phyloP scores from a whole-genome alignment of 2,329 filamentous ascomycete genomes.

The Claviceps fusiformis region DNA sequence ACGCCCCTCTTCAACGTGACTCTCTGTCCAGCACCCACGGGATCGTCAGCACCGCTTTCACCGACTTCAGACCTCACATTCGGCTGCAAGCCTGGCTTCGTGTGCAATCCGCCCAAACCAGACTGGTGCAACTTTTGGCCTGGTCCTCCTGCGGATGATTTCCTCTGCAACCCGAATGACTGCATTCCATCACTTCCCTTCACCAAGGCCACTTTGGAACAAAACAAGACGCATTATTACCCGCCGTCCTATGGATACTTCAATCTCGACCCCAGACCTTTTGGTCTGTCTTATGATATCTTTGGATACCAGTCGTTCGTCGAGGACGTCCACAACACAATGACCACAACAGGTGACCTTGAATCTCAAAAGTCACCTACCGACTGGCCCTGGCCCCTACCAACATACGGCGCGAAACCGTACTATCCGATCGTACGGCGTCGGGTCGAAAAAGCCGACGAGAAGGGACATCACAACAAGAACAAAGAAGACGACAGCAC shows the following conservation, averaged over 20 bases:
- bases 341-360: conserved; percentile 42
- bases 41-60: conserved; percentile 18
- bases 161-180: conserved; percentile 29
- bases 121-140: conserved; percentile 37
- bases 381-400: conserved; percentile 13
- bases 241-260: conserved; percentile 42
- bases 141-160: conserved; percentile 30
- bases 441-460: not conserved
- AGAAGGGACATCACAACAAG: conserved; percentile 8
- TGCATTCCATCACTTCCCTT: conserved; percentile 30
- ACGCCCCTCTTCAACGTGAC: conserved; percentile 19
- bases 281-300: conserved; percentile 50
- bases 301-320: conserved; percentile 33
- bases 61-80: conserved; percentile 31
- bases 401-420: not conserved
- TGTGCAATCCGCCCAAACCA: conserved; percentile 40
- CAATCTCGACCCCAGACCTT: conserved; percentile 46
- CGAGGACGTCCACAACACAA: conserved; percentile 23
- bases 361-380: conserved; percentile 35
- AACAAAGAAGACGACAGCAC: conserved; percentile 27
- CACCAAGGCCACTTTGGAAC: conserved; percentile 26
- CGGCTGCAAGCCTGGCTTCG: conserved; percentile 38
- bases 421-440: not conserved
- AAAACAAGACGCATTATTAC: conserved; percentile 34
- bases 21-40: conserved; percentile 32